Conservation (phyloP, 805 yeast genomes). For the Wickerhamomyces alni region DNA sequence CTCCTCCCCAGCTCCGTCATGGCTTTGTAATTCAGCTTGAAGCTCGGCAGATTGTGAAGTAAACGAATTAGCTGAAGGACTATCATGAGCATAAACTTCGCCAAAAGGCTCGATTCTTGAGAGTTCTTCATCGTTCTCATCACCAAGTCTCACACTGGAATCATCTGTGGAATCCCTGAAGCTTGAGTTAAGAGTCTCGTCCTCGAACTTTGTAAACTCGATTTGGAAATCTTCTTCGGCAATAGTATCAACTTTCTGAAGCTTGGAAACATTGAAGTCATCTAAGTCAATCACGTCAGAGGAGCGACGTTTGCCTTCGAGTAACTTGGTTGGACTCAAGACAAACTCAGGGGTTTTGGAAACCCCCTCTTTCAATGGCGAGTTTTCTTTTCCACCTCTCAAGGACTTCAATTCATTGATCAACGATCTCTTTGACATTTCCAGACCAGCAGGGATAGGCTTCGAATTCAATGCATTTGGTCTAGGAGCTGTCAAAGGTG, state of each 20-base stretch:
- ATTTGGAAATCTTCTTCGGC: slow-evolving; percentile 1
- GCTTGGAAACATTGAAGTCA: slow-evolving; percentile 10
- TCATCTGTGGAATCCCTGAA: background rate
- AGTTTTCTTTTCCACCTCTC: slow-evolving; percentile 16
- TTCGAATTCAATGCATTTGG: slow-evolving; percentile 20
- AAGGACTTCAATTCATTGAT: slow-evolving; percentile 3
- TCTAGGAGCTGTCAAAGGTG: slow-evolving; percentile 28
- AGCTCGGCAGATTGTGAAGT: no score
- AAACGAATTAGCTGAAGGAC: no score
- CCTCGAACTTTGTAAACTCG: background rate
- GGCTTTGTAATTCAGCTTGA: no score
- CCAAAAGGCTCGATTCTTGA: slow-evolving; percentile 21
- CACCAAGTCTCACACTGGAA: no score
- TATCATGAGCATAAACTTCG: background rate
- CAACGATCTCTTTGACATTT: slow-evolving; percentile 19
- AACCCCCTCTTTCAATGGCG: background rate
- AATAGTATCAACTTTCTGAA: slow-evolving; percentile 6
- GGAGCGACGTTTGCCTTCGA: slow-evolving; percentile 15
- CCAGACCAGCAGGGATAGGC: slow-evolving; percentile 10
- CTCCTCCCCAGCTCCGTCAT: background rate
- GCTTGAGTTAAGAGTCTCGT: background rate
- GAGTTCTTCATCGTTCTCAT: slow-evolving; percentile 22
- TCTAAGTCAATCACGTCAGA: slow-evolving; percentile 21
- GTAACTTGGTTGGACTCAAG: background rate
- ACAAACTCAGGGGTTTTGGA: no score